Evolutionary conservation across 108 stramenopile species (phyloP).

Genomic region (Cyclotella distinguenda): DNA sequence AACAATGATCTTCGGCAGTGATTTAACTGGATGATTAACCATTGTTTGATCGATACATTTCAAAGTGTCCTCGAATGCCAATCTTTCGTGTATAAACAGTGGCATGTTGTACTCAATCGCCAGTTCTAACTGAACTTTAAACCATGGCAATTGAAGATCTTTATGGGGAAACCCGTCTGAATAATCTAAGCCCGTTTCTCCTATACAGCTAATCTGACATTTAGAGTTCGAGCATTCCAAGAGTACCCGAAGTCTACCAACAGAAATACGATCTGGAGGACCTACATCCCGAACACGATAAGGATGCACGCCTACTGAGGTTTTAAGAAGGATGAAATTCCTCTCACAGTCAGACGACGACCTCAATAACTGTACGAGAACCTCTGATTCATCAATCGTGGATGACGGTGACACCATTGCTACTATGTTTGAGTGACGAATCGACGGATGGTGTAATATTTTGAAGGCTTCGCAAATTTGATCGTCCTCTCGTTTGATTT

Average conservation of each 20-base stretch:
- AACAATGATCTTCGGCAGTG: conserved; percentile 57
- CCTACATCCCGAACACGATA: conserved; percentile 61
- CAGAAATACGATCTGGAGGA: background rate
- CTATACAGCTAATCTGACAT: conserved; percentile 54
- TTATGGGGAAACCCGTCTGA: conserved; percentile 75
- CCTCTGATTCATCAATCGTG: conserved; percentile 61
- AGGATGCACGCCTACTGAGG: conserved; percentile 79
- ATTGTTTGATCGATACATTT: conserved; percentile 50
- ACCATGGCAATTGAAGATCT: conserved; percentile 61
- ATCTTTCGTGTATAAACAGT: conserved; percentile 78
- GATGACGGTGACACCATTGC: conserved; percentile 75
- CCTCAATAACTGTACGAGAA: conserved; percentile 16
- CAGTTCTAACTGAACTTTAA: conserved; percentile 61
- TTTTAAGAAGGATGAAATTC: conserved; percentile 34
- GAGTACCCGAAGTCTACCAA: conserved; percentile 17
- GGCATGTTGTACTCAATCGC: conserved; percentile 63
- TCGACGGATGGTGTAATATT: conserved; percentile 48
- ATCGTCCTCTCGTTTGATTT: background rate
- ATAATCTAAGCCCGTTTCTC: conserved; percentile 79
- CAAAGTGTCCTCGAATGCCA: conserved; percentile 67
- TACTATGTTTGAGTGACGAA: conserved; percentile 48
- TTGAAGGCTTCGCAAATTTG: background rate
- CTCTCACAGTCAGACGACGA: conserved; percentile 15
- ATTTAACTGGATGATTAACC: conserved; percentile 25
- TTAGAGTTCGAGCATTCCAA: conserved; percentile 10